Evolutionary conservation across 2,329 filamentous ascomycete species (phyloP).

Genomic region (Exophiala spinifera): DNA sequence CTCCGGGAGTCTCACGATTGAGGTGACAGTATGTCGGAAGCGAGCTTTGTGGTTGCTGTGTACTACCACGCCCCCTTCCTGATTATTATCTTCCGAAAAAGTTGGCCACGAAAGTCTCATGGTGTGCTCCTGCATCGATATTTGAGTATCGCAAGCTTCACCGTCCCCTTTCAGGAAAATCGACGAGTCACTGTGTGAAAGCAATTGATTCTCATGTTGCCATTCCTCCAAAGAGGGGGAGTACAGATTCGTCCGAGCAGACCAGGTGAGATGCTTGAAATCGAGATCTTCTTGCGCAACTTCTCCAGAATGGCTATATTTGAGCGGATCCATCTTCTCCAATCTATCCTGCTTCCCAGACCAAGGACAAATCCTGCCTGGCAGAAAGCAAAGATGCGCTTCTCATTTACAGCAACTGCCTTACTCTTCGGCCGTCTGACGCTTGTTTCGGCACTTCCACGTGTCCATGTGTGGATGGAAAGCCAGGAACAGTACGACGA

Average conservation of each 20-base stretch:
- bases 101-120: background rate
- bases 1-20: background rate
- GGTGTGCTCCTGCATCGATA: constrained; percentile 4
- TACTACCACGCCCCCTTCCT: background rate
- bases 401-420: constrained; percentile 1
- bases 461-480: constrained; percentile 10
- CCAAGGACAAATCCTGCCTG: background rate
- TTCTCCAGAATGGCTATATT: background rate
- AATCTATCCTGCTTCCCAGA: background rate
- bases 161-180: constrained; percentile 3
- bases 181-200: constrained; percentile 2
- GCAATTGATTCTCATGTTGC: background rate
- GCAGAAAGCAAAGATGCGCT: background rate
- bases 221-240: background rate
- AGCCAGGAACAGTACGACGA: constrained; percentile 1
- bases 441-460: constrained; percentile 15
- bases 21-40: constrained; percentile 2
- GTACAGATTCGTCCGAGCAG: constrained; percentile 13
- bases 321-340: background rate
- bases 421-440: constrained; percentile 2
- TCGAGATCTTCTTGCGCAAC: constrained; percentile 13
- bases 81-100: too few species aligned
- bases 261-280: background rate
- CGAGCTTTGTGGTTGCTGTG: background rate
- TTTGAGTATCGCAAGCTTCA: constrained; percentile 11